These are phyloP conservation scores for Talaromyces liani DNA, from an alignment of 495 filamentous ascomycete species.

Conservation along the genomic window DNA sequence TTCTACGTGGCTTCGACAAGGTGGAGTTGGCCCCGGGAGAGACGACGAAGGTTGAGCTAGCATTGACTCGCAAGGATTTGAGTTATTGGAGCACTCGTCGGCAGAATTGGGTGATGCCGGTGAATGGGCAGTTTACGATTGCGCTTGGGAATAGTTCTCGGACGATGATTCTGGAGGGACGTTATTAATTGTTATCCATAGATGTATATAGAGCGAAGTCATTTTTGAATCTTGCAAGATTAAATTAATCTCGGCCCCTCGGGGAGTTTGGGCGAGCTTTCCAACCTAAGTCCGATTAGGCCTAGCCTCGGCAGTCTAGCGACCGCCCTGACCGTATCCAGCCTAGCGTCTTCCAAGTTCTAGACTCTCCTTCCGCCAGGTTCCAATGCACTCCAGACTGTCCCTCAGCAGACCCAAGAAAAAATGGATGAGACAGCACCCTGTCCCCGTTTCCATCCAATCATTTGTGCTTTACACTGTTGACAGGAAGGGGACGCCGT, in stretches of 20 bases:
- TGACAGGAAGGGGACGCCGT: not conserved
- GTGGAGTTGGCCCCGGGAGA: constrained; percentile 51
- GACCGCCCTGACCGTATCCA: not conserved
- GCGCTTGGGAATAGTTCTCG: constrained; percentile 55
- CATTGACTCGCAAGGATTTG: constrained; percentile 69
- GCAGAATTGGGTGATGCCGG: constrained; percentile 81
- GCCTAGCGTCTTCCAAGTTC: not conserved
- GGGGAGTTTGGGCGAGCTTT: not conserved
- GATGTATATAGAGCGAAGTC: not conserved
- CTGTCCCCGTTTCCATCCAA: not conserved
- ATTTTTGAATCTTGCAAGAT: not conserved
- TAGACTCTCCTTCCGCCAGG: not conserved
- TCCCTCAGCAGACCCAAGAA: not conserved
- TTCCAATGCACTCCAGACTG: not conserved
- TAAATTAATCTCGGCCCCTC: not conserved
- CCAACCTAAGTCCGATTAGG: not conserved
- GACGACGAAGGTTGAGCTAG: constrained; percentile 53
- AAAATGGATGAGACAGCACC: not conserved
- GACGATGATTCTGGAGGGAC: constrained; percentile 37
- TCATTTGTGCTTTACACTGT: not conserved
- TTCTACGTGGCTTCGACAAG: constrained; percentile 80
- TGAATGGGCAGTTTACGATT: constrained; percentile 47
- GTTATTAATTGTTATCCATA: constrained; percentile 20
- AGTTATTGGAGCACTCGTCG: constrained; percentile 73
- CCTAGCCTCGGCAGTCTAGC: not conserved